Evolutionary conservation across 345 rosid species (phyloP).

Genomic region (Dovyalis caffra): DNA sequence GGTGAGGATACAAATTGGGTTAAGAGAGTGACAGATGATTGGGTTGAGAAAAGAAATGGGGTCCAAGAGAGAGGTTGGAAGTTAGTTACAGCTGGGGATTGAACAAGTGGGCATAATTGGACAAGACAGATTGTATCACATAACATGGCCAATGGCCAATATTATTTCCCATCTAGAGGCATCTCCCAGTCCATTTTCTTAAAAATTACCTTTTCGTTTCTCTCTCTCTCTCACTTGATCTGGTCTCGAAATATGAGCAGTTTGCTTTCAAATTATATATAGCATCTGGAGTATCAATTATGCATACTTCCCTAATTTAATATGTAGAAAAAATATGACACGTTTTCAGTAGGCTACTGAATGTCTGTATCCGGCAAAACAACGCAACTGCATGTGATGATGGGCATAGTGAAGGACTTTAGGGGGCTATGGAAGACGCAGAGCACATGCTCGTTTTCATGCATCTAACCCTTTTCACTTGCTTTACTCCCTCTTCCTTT

Average conservation of each 20-base stretch:
- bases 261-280: slow-evolving; percentile 6
- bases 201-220: slow-evolving; percentile 7
- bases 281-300: neutral
- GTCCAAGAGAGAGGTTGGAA: slow-evolving; percentile 25
- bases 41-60: slow-evolving; percentile 28
- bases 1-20: slow-evolving; percentile 22
- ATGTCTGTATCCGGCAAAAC: slow-evolving; percentile 36
- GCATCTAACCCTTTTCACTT: neutral
- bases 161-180: slow-evolving; percentile 33
- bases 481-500: neutral
- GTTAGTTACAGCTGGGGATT: slow-evolving; percentile 41
- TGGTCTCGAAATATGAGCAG: slow-evolving; percentile 46
- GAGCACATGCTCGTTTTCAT: neutral
- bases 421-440: slow-evolving; percentile 6
- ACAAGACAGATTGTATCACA: slow-evolving; percentile 48
- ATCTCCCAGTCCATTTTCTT: slow-evolving; percentile 7
- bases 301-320: slow-evolving; percentile 14
- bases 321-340: slow-evolving; percentile 19
- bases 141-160: slow-evolving; percentile 22
- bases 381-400: slow-evolving; percentile 24
- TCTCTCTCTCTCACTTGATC: slow-evolving; percentile 25
- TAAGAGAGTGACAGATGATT: slow-evolving; percentile 23
- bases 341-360: slow-evolving; percentile 22
- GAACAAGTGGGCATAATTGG: slow-evolving; percentile 52
- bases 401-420: neutral